Evolutionary conservation across 192 early-diverging fungal genomes (phyloP).

Genomic region (Geranomyces michiganensis): DNA sequence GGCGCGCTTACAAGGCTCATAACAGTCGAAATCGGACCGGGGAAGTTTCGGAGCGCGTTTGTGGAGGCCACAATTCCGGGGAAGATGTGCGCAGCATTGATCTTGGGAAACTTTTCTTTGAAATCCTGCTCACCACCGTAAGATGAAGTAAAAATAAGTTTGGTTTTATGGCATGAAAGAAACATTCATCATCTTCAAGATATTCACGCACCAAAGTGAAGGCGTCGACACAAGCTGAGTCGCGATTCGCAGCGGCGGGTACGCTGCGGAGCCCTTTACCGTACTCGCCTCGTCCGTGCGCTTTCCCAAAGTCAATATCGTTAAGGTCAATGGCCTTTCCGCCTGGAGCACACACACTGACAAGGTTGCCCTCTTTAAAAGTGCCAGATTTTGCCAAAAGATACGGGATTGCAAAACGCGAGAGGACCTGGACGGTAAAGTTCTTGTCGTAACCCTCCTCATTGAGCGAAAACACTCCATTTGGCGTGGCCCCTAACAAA

Average conservation of each 20-base stretch:
- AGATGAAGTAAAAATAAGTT: background rate
- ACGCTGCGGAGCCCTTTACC: background rate
- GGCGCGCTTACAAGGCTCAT: background rate
- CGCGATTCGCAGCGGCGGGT: background rate
- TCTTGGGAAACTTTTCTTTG: background rate
- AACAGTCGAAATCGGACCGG: background rate
- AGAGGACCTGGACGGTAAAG: conserved; percentile 8
- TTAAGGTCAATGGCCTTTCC: background rate
- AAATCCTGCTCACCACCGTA: background rate
- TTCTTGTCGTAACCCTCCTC: background rate
- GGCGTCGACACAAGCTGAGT: background rate
- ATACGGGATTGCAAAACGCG: conserved; percentile 7
- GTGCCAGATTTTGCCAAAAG: conserved; percentile 1
- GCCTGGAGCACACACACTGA: conserved; percentile 9
- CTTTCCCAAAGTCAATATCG: background rate
- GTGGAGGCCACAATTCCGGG: conserved; percentile 6
- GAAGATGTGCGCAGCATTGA: conserved; percentile 10
- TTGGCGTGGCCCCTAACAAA: background rate
- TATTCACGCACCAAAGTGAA: conserved; percentile 3
- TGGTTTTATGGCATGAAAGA: background rate
- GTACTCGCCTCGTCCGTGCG: background rate
- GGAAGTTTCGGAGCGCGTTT: background rate
- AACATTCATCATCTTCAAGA: too few species aligned
- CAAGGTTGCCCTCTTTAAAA: background rate
- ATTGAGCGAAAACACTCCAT: background rate